A percentile compares a stretch with the other conserved stretches of the same genome.
phyloP scores from a whole-genome alignment of 768 basidiomycete species.

The Amanita polypyramis region DNA sequence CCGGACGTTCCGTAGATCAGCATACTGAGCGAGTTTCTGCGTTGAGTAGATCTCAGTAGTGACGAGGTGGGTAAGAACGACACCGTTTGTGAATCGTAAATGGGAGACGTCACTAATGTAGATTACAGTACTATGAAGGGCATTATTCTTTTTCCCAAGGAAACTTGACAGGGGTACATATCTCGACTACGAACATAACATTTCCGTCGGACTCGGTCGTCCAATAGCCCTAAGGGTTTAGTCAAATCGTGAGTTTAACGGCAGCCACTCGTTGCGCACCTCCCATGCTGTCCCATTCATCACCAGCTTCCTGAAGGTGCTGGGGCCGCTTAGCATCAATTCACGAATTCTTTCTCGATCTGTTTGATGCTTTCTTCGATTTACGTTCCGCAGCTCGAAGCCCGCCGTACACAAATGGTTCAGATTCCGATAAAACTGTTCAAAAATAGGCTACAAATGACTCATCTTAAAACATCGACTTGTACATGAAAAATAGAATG shows the following conservation, averaged over 20 bases:
- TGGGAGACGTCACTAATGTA: too few species aligned
- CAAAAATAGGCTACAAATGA: conserved; percentile 17
- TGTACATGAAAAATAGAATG: conserved; percentile 6
- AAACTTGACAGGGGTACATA: neutral
- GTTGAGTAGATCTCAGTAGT: neutral
- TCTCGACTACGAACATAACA: neutral
- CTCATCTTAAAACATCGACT: neutral
- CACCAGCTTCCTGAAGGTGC: conserved; percentile 18
- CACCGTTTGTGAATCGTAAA: too few species aligned
- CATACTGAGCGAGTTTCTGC: neutral
- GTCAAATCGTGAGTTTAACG: neutral
- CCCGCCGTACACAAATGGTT: conserved; percentile 20
- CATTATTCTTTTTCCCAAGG: conserved; percentile 6
- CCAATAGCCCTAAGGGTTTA: conserved; percentile 2
- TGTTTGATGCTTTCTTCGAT: conserved; percentile 12
- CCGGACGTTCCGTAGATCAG: conserved; percentile 1
- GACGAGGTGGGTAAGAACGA: neutral
- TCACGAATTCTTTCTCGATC: conserved; percentile 15
- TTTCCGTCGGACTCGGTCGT: neutral
- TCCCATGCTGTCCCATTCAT: conserved; percentile 25
- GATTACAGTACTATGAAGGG: neutral
- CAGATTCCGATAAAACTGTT: conserved; percentile 12
- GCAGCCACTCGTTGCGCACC: conserved; percentile 13
- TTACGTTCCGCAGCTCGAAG: conserved; percentile 24
- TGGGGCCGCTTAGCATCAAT: conserved; percentile 17